These are phyloP conservation scores for Blechomonas ayalai DNA, from an alignment of 208 protist genomes.

Conservation along the genomic window DNA sequence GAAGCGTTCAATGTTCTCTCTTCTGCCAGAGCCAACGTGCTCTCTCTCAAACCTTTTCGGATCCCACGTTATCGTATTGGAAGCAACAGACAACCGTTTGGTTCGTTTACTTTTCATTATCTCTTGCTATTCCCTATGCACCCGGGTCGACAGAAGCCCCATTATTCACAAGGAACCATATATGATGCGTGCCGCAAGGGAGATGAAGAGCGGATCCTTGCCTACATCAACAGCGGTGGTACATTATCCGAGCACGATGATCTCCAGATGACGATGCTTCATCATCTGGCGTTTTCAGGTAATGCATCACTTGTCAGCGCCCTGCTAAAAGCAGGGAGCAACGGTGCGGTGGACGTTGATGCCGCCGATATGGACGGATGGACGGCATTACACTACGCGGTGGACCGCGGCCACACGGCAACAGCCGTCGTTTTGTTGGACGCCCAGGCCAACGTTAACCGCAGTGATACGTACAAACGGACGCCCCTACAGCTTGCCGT, in stretches of 20 bases:
- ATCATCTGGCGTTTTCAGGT: constrained; percentile 70
- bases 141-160: too few species aligned
- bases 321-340: constrained; percentile 19
- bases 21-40: too few species aligned
- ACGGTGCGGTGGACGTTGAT: constrained; percentile 36
- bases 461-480: constrained; percentile 41
- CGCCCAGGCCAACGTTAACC: constrained; percentile 53
- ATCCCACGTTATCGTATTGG: too few species aligned
- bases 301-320: constrained; percentile 24
- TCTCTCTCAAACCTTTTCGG: too few species aligned
- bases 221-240: constrained; percentile 64
- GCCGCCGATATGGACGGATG: constrained; percentile 66
- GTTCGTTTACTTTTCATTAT: too few species aligned
- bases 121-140: too few species aligned
- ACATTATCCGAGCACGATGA: constrained; percentile 67
- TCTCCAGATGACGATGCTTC: constrained; percentile 76
- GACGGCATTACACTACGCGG: constrained; percentile 83
- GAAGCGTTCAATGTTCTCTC: too few species aligned
- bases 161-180: too few species aligned
- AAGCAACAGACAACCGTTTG: too few species aligned
- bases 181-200: constrained; percentile 66
- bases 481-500: constrained; percentile 82
- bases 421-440: constrained; percentile 40
- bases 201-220: constrained; percentile 34
- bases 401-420: constrained; percentile 47